Conservation (phyloP, 208 protist species). For the Leishmania guyanensis region DNA sequence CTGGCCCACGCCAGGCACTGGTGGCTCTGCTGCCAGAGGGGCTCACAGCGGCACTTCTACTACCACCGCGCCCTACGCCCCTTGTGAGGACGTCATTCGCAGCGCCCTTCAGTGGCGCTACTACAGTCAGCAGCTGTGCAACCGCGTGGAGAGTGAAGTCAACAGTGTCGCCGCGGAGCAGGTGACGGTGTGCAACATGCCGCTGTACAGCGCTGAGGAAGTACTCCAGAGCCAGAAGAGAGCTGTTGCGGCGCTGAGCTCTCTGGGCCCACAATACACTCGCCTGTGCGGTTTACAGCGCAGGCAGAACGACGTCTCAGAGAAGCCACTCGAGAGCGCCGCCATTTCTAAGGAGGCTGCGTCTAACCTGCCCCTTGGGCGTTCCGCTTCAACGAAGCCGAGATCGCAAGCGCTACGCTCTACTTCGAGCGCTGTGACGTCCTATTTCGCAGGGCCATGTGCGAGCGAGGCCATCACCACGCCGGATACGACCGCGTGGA, state of each 20-base stretch:
- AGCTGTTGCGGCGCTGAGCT: slow-evolving; percentile 3
- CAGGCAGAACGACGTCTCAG: neutral
- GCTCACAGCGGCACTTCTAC: neutral
- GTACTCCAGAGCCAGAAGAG: slow-evolving; percentile 17
- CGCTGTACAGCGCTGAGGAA: slow-evolving; percentile 10
- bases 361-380: no score
- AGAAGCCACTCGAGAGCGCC: neutral
- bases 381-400: neutral
- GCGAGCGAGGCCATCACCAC: neutral
- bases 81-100: neutral
- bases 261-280: neutral
- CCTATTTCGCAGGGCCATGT: neutral
- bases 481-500: neutral
- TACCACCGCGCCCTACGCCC: neutral
- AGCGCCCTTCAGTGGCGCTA: slow-evolving; percentile 9
- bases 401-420: neutral
- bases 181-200: slow-evolving; percentile 20
- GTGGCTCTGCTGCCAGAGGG: neutral
- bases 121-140: slow-evolving; percentile 6
- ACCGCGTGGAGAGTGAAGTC: slow-evolving; percentile 8
- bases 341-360: neutral
- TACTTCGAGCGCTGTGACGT: neutral
- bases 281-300: neutral
- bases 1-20: neutral
- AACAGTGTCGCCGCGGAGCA: slow-evolving; percentile 22